phyloP scores from a whole-genome alignment of 768 basidiomycete genomes.

The Naematelia aurantialba region DNA sequence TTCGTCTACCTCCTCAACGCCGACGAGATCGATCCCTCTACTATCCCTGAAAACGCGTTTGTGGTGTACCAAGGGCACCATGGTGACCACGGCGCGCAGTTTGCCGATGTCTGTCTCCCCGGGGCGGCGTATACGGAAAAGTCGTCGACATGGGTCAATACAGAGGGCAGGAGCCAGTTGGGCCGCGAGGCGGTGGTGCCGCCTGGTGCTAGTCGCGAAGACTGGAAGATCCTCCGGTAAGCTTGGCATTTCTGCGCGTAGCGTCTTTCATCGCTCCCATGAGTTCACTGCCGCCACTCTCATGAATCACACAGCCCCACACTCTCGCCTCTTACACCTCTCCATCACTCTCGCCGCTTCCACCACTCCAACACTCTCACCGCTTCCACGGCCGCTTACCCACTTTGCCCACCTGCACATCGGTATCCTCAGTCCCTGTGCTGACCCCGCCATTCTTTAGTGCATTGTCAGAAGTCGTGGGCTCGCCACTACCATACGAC shows the following conservation, averaged over 20 bases:
- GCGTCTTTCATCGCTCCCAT: no score
- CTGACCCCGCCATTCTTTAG: slow-evolving; percentile 47
- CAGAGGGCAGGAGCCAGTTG: slow-evolving; percentile 86
- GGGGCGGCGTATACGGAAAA: slow-evolving; percentile 93
- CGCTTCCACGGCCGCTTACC: no score
- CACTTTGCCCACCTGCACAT: no score
- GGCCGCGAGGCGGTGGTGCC: slow-evolving; percentile 87
- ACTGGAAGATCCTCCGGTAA: slow-evolving; percentile 96
- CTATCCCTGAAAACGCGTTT: slow-evolving; percentile 86
- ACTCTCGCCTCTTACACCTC: slow-evolving; percentile 29
- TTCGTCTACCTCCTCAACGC: slow-evolving; percentile 96
- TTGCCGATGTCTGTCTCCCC: slow-evolving; percentile 95
- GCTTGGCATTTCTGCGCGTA: no score
- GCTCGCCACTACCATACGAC: slow-evolving; percentile 78
- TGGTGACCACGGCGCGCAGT: slow-evolving; percentile 90
- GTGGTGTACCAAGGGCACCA: slow-evolving; percentile 99
- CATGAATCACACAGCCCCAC: background rate
- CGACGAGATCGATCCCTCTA: slow-evolving; percentile 82
- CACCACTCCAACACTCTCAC: background rate
- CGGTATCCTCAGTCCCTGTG: no score
- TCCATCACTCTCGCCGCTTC: background rate
- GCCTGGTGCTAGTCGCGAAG: slow-evolving; percentile 92
- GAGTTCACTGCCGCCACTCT: background rate
- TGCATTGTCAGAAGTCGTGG: slow-evolving; percentile 85
- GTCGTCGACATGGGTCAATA: slow-evolving; percentile 88